These are phyloP conservation scores for Phytophthora tentaculata DNA, from an alignment of 352 stramenopile species.

Conservation along the genomic window DNA sequence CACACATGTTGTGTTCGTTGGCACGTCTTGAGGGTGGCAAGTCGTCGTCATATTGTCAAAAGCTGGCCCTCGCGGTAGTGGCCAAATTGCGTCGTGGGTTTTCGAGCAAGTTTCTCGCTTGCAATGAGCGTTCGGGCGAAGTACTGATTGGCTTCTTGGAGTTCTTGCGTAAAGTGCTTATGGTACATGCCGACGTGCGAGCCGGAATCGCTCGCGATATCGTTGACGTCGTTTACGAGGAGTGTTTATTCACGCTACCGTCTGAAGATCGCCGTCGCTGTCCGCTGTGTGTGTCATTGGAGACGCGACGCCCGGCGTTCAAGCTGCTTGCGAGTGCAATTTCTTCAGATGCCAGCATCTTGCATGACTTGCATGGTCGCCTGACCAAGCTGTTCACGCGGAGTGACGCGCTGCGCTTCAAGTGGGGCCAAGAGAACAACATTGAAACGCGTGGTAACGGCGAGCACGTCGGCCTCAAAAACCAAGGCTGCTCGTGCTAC, in stretches of 20 bases:
- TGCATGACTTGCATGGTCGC: constrained; percentile 64
- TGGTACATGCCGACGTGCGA: constrained; percentile 57
- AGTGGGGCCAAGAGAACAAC: constrained; percentile 87
- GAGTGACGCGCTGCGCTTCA: constrained; percentile 64
- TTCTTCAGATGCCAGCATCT: constrained; percentile 63
- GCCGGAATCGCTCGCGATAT: constrained; percentile 64
- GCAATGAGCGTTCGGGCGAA: constrained; percentile 70
- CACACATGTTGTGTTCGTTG: constrained; percentile 72
- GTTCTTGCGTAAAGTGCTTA: constrained; percentile 75
- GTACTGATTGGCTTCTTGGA: constrained; percentile 81
- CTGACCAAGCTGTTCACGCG: constrained; percentile 68
- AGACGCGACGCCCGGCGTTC: constrained; percentile 82
- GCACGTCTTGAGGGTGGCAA: constrained; percentile 61
- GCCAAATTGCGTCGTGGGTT: constrained; percentile 74
- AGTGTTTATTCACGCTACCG: constrained; percentile 86
- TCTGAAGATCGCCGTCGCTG: constrained; percentile 64
- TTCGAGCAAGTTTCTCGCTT: constrained; percentile 81
- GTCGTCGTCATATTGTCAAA: constrained; percentile 53
- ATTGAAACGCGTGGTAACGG: constrained; percentile 81
- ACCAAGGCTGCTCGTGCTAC: constrained; percentile 99
- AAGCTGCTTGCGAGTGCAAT: constrained; percentile 84
- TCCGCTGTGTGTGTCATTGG: constrained; percentile 76
- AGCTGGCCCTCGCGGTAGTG: constrained; percentile 57
- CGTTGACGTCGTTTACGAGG: constrained; percentile 84
- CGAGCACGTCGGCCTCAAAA: constrained; percentile 95